phyloP scores from a whole-genome alignment of 2,329 filamentous ascomycete species.

The Talaromyces atroroseus region DNA sequence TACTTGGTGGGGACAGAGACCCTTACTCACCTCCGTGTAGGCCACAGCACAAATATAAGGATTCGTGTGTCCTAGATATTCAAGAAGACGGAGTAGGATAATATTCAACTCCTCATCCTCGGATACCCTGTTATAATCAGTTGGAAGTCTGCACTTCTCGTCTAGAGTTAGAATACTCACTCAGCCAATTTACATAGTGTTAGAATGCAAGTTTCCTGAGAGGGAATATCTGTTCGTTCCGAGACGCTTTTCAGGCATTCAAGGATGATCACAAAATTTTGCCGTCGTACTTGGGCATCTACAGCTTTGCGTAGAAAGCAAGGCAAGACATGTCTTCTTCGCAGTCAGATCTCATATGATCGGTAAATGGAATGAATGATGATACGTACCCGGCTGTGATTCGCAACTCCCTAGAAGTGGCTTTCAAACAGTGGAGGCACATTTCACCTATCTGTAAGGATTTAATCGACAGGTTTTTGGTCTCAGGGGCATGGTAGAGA shows the following conservation, averaged over 20 bases:
- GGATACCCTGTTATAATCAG: constrained; percentile 49
- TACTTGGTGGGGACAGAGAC: neutral
- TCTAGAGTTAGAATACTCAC: constrained; percentile 35
- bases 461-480: constrained; percentile 60
- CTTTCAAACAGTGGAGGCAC: constrained; percentile 74
- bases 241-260: constrained; percentile 67
- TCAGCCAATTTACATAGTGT: constrained; percentile 79
- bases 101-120: constrained; percentile 81
- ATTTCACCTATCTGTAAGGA: constrained; percentile 67
- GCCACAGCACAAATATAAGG: constrained; percentile 72
- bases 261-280: constrained; percentile 66
- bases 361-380: constrained; percentile 3
- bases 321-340: constrained; percentile 55
- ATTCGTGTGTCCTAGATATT: constrained; percentile 81
- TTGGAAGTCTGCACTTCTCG: neutral
- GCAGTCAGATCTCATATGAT: constrained; percentile 13
- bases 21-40: constrained; percentile 65
- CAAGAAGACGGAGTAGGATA: constrained; percentile 73
- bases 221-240: constrained; percentile 58
- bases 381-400: constrained; percentile 63
- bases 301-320: constrained; percentile 56
- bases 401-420: constrained; percentile 77
- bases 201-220: constrained; percentile 79
- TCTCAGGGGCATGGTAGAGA: constrained; percentile 59
- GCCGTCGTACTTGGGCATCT: constrained; percentile 45